These are phyloP conservation scores for Cryptococcus deneoformans DNA, from an alignment of 1,284 basidiomycete species.

Conservation along the genomic window DNA sequence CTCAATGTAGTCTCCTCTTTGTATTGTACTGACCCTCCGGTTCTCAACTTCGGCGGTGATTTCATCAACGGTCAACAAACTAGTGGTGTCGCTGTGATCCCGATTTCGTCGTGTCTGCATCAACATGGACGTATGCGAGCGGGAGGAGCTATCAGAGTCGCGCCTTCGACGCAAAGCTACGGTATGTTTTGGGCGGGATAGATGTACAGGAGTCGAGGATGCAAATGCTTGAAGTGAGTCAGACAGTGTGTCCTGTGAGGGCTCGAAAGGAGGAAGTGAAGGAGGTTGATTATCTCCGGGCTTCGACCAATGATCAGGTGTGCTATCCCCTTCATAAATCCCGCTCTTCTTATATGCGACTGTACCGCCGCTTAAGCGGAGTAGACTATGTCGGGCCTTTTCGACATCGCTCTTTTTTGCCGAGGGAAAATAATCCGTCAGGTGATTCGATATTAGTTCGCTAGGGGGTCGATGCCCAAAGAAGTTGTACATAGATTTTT, in stretches of 20 bases:
- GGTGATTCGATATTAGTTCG: slow-evolving; percentile 94
- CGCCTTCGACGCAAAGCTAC: slow-evolving; percentile 51
- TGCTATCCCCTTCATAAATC: not conserved
- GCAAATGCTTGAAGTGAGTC: slow-evolving; percentile 63
- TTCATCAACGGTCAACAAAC: slow-evolving; percentile 93
- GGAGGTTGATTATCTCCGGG: slow-evolving; percentile 47
- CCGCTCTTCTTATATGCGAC: slow-evolving; percentile 7
- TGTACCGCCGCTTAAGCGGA: slow-evolving; percentile 51
- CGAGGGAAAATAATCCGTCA: slow-evolving; percentile 93
- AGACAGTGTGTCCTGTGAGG: slow-evolving; percentile 71
- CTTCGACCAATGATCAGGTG: not conserved
- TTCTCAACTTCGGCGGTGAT: slow-evolving; percentile 96
- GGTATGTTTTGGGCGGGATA: slow-evolving; percentile 18
- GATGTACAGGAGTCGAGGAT: slow-evolving; percentile 8
- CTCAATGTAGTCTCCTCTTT: slow-evolving; percentile 49
- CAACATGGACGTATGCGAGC: slow-evolving; percentile 54
- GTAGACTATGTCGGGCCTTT: slow-evolving; percentile 81
- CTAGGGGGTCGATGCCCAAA: slow-evolving; percentile 96
- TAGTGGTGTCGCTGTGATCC: slow-evolving; percentile 83
- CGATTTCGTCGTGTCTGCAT: slow-evolving; percentile 72
- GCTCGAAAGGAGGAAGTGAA: slow-evolving; percentile 73
- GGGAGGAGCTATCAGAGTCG: slow-evolving; percentile 53
- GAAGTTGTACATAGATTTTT: slow-evolving; percentile 78
- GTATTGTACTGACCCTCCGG: slow-evolving; percentile 58
- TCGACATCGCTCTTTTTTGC: slow-evolving; percentile 86